Evolutionary conservation across 352 stramenopile genomes (phyloP).

Genomic region (Globisporangium splendens): DNA sequence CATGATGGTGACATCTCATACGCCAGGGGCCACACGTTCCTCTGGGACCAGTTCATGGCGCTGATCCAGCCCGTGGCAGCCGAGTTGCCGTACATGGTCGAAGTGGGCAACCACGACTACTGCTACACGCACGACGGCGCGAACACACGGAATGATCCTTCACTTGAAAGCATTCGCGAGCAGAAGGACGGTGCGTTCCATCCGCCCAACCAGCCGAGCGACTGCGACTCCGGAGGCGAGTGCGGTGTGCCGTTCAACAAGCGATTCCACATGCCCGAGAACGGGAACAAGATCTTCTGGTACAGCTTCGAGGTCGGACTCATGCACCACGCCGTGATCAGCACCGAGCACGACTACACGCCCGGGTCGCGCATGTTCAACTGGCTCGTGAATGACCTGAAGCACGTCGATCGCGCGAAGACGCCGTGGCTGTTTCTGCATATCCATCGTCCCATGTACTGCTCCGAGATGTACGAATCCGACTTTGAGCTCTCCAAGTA

Average conservation of each 20-base stretch:
- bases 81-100: slow-evolving; percentile 78
- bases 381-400: slow-evolving; percentile 54
- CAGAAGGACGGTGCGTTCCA: too few species aligned
- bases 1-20: slow-evolving; percentile 62
- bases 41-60: slow-evolving; percentile 85
- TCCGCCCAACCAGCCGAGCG: slow-evolving; percentile 11
- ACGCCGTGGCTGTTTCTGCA: slow-evolving; percentile 64
- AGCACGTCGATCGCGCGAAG: slow-evolving; percentile 38
- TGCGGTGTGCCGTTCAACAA: slow-evolving; percentile 72
- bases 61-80: slow-evolving; percentile 78
- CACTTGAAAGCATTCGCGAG: too few species aligned
- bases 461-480: slow-evolving; percentile 31
- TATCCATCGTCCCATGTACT: slow-evolving; percentile 61
- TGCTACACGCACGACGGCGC: not conserved
- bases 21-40: slow-evolving; percentile 53
- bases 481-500: slow-evolving; percentile 39
- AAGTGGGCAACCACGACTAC: slow-evolving; percentile 39
- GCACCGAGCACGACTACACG: slow-evolving; percentile 5
- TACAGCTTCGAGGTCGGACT: slow-evolving; percentile 53
- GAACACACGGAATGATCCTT: too few species aligned
- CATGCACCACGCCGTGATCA: slow-evolving; percentile 31
- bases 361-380: slow-evolving; percentile 35
- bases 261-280: slow-evolving; percentile 3
- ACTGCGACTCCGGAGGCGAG: slow-evolving; percentile 70
- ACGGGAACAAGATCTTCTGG: slow-evolving; percentile 34